Percentiles rank a stretch among this genome's conserved stretches.
These are phyloP conservation scores for Lachancea mirantina DNA, from an alignment of 805 yeast species.

Conservation along the genomic window DNA sequence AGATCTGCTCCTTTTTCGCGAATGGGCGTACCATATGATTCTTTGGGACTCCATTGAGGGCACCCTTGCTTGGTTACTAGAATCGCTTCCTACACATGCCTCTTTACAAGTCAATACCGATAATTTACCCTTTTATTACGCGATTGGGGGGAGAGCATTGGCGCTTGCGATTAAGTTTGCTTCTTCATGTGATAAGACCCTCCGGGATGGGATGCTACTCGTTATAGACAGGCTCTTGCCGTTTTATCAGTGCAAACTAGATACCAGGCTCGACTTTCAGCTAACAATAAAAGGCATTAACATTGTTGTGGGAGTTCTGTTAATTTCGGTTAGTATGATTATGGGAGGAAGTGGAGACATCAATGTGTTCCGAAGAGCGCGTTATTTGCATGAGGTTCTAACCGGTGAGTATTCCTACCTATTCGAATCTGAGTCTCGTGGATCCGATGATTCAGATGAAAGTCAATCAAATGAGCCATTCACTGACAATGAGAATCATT, in stretches of 20 bases:
- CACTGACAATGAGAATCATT: conserved; percentile 31
- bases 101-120: conserved; percentile 44
- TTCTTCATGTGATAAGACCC: conserved; percentile 51
- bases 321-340: conserved; percentile 59
- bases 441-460: conserved; percentile 6
- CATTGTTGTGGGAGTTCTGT: conserved; percentile 50
- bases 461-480: conserved; percentile 2
- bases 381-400: conserved; percentile 56
- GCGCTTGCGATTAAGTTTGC: conserved; percentile 73
- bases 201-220: conserved; percentile 39
- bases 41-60: conserved; percentile 61
- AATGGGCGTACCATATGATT: conserved; percentile 56
- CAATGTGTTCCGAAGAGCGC: conserved; percentile 62
- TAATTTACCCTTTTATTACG: conserved; percentile 52
- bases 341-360: conserved; percentile 93
- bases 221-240: conserved; percentile 28
- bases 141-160: conserved; percentile 67
- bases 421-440: conserved; percentile 8
- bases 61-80: conserved; percentile 26
- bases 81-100: conserved; percentile 9
- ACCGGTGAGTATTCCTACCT: conserved; percentile 33
- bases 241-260: conserved; percentile 31
- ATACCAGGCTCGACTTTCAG: conserved; percentile 48
- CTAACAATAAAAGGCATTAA: conserved; percentile 46
- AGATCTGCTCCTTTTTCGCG: conserved; percentile 60